Percentiles rank a stretch among this genome's conserved stretches.
Evolutionary conservation across 805 yeast genomes (phyloP).

Genomic region (Barnettozyma sucrosica): DNA sequence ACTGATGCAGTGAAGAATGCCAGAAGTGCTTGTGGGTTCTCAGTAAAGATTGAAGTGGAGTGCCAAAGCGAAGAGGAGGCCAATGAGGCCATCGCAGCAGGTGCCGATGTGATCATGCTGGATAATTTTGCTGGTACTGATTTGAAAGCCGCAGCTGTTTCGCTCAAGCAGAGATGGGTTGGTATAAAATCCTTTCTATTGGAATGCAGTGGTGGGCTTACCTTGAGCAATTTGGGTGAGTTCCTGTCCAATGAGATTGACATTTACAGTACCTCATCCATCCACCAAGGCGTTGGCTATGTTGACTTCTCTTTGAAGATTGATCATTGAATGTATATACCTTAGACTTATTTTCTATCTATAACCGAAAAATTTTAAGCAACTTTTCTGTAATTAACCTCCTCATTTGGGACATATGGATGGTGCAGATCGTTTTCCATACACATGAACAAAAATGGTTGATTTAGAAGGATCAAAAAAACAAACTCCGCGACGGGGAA

Average conservation of each 20-base stretch:
- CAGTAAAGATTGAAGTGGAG: slow-evolving; percentile 89
- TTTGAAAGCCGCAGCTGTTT: slow-evolving; percentile 57
- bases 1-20: slow-evolving; percentile 78
- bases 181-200: slow-evolving; percentile 49
- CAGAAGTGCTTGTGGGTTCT: slow-evolving; percentile 77
- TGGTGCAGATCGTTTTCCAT: too few relatives aligned
- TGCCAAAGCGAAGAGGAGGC: slow-evolving; percentile 84
- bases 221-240: slow-evolving; percentile 53
- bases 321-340: slow-evolving; percentile 26
- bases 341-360: too few relatives aligned
- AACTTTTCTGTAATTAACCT: too few relatives aligned
- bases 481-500: neutral
- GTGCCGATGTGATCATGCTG: slow-evolving; percentile 93
- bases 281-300: slow-evolving; percentile 85
- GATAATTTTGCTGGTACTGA: slow-evolving; percentile 76
- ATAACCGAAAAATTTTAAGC: too few relatives aligned
- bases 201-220: slow-evolving; percentile 92
- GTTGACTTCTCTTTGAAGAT: slow-evolving; percentile 84
- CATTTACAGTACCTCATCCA: slow-evolving; percentile 82
- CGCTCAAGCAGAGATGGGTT: slow-evolving; percentile 52
- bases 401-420: too few relatives aligned
- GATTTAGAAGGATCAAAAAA: too few relatives aligned
- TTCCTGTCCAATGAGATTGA: slow-evolving; percentile 78
- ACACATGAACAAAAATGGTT: too few relatives aligned
- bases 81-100: slow-evolving; percentile 85